These are phyloP conservation scores for Aspergillus bombycis DNA, from an alignment of 2,329 filamentous ascomycete species.

Conservation along the genomic window DNA sequence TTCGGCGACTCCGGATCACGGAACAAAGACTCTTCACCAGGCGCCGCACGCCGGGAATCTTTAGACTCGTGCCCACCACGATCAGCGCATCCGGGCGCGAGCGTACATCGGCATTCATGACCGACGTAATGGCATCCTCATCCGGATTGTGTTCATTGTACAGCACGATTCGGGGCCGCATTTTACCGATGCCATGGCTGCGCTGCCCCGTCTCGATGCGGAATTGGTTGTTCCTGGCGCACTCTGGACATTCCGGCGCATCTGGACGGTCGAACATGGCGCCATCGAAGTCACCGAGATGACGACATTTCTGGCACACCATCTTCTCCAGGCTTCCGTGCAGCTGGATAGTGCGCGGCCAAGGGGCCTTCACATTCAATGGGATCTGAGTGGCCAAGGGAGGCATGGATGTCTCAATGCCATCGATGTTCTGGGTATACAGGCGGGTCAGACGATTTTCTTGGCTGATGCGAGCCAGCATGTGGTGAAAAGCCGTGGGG, in stretches of 20 bases:
- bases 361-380: conserved; percentile 80
- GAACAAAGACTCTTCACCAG: conserved; percentile 90
- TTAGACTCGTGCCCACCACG: conserved; percentile 92
- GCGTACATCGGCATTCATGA: conserved; percentile 82
- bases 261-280: conserved; percentile 81
- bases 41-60: conserved; percentile 87
- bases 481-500: conserved; percentile 88
- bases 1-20: conserved; percentile 73
- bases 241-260: conserved; percentile 77
- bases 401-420: conserved; percentile 81
- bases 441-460: conserved; percentile 86
- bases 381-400: conserved; percentile 82
- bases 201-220: conserved; percentile 81
- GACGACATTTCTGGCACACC: conserved; percentile 91
- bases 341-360: conserved; percentile 90
- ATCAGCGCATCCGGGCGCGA: conserved; percentile 87
- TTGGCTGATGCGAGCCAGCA: conserved; percentile 84
- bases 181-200: conserved; percentile 86
- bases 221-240: conserved; percentile 73
- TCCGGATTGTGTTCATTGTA: conserved; percentile 98
- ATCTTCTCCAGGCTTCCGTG: conserved; percentile 94
- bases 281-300: conserved; percentile 74
- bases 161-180: conserved; percentile 90
- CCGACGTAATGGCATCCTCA: conserved; percentile 91
- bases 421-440: conserved; percentile 97